Evolutionary conservation across 371 early-diverging fungal genomes (phyloP).

Genomic region (Mucor piriformis): DNA sequence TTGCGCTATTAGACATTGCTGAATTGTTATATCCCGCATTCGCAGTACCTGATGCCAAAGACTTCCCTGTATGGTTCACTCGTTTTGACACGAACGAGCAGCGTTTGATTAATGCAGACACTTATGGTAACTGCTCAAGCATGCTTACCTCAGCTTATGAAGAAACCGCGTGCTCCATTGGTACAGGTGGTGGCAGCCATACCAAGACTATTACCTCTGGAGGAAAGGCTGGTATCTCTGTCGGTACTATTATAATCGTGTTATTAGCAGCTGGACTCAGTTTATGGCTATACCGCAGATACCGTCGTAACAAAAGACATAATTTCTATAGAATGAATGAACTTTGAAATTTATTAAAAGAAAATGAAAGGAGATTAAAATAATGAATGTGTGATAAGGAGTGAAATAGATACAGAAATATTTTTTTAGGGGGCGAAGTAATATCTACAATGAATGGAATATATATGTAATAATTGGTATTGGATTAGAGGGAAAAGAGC

Average conservation of each 20-base stretch:
- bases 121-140: constrained; percentile 10
- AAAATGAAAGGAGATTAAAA: background rate
- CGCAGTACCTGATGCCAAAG: background rate
- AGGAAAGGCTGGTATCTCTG: constrained; percentile 34
- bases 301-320: constrained; percentile 23
- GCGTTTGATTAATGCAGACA: background rate
- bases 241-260: constrained; percentile 27
- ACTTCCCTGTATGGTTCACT: constrained; percentile 17
- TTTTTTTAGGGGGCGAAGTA: background rate
- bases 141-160: constrained; percentile 5
- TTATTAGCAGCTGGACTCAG: constrained; percentile 3
- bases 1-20: constrained; percentile 30
- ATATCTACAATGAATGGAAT: constrained; percentile 10
- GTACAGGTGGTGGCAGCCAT: background rate
- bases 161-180: constrained; percentile 7
- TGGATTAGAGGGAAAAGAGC: background rate
- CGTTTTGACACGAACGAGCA: background rate
- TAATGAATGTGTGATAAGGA: constrained; percentile 1
- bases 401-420: background rate
- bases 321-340: constrained; percentile 28
- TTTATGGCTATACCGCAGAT: constrained; percentile 16
- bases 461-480: constrained; percentile 3
- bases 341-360: constrained; percentile 3
- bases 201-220: constrained; percentile 1
- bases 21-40: constrained; percentile 5